Evolutionary conservation across 2,329 filamentous ascomycete genomes (phyloP), one percentile per base, ranked within the genome.

Genomic region (Pleomassaria siparia): DNA sequence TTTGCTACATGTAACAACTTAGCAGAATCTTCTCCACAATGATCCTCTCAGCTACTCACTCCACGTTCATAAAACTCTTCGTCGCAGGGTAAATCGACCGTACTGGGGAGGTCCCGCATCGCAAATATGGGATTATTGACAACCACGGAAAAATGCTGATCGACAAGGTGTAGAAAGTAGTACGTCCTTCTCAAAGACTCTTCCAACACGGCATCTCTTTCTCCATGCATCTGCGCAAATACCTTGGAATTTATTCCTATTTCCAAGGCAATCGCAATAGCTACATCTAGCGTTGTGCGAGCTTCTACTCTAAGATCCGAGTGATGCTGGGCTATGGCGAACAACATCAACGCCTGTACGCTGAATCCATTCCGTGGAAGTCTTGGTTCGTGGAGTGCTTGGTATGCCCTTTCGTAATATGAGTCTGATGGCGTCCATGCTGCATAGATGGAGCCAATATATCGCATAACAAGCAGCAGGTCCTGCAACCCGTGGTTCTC

Each of bases 151-250:
- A 94, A 80, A 78, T 95, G 85, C 42, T 87, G 88, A 64, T 95
- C 89, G 7, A 88, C 79, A 20, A 89, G 78, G 60, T 85, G 89
- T 5, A 88, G 54, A 58, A 83, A 88, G 87, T 91, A 95, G 88
- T 89, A 96, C 1, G 91, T 96, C 44, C 91, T 80, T 22, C 90
- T 82, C 81, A 89, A 87, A 62, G 86, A 90, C 70, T 96, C 91
- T 64, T 91, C 88, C 2, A 91, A 67, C 1, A 91, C 76, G 0
- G 82, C 77, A 50, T 86, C 81, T 2, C 82, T 81, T 33, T 79
- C 76, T 9, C 87, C 85, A 61, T 89, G 77, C 2, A 76, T 69
- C 0, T 74, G 72, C 0, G 89, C 86, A 67, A 85, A 95, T 0
- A 79, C 76, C 43, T 80, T 76, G n/a, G 80, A 81, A 63, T 95